Conservation (phyloP, 73 alveolate genomes). For the Paramecium tetraurelia region DNA sequence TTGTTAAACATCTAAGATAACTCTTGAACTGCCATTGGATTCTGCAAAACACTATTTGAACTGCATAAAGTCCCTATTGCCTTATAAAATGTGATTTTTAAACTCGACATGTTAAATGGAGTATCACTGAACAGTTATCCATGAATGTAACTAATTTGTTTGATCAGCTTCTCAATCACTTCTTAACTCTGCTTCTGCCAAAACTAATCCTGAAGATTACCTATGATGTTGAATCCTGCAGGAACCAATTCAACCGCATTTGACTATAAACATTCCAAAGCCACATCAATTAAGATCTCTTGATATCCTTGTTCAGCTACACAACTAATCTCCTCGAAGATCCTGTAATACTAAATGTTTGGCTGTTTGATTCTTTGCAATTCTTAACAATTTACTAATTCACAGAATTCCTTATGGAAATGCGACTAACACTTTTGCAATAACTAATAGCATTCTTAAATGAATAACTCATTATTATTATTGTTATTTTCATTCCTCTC, state of each 20-base stretch:
- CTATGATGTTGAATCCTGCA: neutral
- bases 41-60: neutral
- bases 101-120: neutral
- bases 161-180: neutral
- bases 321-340: constrained; percentile 1
- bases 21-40: neutral
- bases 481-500: neutral
- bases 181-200: neutral
- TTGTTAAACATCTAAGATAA: neutral
- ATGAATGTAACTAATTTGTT: neutral
- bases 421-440: neutral
- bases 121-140: neutral
- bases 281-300: neutral
- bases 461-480: neutral
- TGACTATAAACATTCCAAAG: neutral
- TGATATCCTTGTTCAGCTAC: neutral
- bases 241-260: constrained; percentile 25
- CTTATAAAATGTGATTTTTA: constrained; percentile 19
- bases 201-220: neutral
- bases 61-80: neutral
- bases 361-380: neutral
- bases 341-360: neutral
- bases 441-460: neutral
- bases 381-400: neutral
- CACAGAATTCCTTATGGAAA: constrained; percentile 17